Conservation (phyloP, 306 rosid genomes). For the Argentina anserina region DNA sequence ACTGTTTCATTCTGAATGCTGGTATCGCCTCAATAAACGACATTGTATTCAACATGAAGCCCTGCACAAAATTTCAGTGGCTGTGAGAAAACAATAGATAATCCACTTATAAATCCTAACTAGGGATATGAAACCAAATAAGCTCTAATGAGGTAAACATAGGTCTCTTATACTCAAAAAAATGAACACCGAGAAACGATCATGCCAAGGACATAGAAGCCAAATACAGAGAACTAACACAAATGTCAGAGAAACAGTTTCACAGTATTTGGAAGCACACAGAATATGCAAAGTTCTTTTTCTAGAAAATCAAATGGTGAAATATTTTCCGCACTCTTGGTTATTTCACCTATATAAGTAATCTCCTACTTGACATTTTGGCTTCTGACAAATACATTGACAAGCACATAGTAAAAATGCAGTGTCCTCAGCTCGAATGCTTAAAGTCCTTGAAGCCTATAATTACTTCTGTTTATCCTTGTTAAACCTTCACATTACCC, state of each 20-base stretch:
- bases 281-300: not conserved
- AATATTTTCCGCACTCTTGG: not conserved
- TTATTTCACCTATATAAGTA: not conserved
- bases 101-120: not conserved
- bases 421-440: not conserved
- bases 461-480: not conserved
- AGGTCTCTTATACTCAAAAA: not conserved
- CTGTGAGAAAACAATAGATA: conserved; percentile 16
- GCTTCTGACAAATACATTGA: not conserved
- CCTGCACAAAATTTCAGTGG: conserved; percentile 41
- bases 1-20: conserved; percentile 77
- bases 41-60: conserved; percentile 73
- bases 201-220: not conserved
- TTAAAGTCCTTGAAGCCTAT: not conserved
- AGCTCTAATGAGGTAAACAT: not conserved
- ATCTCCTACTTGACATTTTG: not conserved
- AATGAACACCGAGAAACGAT: not conserved
- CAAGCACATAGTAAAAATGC: not conserved
- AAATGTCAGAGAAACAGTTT: not conserved
- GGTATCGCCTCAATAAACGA: conserved; percentile 81
- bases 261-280: not conserved
- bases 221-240: not conserved
- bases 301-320: not conserved
- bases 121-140: not conserved
- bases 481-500: not conserved